Evolutionary conservation across 2,329 filamentous ascomycete genomes (phyloP).

Genomic region (Xylaria sp.): DNA sequence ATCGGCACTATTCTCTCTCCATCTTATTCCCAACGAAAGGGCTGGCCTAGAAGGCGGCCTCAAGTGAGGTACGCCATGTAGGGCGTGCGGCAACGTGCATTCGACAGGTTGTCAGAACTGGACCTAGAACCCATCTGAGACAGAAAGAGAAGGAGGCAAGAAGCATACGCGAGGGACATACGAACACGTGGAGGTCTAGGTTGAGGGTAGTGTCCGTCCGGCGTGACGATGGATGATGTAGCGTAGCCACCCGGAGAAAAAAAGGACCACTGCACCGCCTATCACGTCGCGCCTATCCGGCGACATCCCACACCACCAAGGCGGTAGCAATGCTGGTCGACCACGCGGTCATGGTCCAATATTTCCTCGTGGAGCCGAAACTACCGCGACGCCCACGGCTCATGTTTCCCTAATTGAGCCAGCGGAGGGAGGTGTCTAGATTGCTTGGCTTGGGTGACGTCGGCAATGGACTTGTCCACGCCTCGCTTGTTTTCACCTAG

Average conservation of each 20-base stretch:
- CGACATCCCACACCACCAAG: neutral
- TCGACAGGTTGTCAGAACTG: neutral
- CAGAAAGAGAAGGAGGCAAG: constrained; percentile 9
- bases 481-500: constrained; percentile 13
- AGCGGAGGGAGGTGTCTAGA: constrained; percentile 8
- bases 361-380: constrained; percentile 28
- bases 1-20: neutral
- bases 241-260: constrained; percentile 5
- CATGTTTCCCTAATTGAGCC: constrained; percentile 10
- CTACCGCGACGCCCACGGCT: constrained; percentile 8
- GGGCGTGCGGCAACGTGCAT: constrained; percentile 5
- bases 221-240: constrained; percentile 4
- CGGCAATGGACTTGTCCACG: neutral
- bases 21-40: constrained; percentile 2
- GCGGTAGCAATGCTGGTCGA: constrained; percentile 26
- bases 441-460: constrained; percentile 3
- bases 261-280: neutral
- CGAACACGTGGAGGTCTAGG: constrained; percentile 11
- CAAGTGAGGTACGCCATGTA: constrained; percentile 1
- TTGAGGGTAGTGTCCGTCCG: constrained; percentile 6
- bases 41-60: constrained; percentile 10
- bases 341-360: constrained; percentile 31
- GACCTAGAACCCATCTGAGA: neutral
- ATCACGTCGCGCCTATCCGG: constrained; percentile 5
- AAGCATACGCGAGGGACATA: neutral